These are phyloP conservation scores for Clarireedia monteithiana DNA, from an alignment of 2,329 filamentous ascomycete genomes.

Conservation along the genomic window DNA sequence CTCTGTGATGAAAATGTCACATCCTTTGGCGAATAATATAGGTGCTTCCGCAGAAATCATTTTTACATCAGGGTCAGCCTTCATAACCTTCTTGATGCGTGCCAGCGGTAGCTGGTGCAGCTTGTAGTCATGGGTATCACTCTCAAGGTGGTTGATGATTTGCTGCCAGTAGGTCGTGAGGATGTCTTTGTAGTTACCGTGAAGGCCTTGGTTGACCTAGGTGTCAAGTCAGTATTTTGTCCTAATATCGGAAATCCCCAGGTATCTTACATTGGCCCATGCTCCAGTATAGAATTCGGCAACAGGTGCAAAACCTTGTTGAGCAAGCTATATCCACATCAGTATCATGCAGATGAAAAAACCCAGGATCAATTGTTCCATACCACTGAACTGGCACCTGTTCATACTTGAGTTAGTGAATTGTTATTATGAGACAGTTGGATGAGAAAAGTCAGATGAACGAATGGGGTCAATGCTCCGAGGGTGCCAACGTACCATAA, in stretches of 20 bases:
- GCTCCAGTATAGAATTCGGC: slow-evolving; percentile 87
- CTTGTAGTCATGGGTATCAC: slow-evolving; percentile 96
- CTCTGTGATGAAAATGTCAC: slow-evolving; percentile 98
- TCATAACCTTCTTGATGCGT: slow-evolving; percentile 99
- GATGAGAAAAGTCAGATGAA: not conserved
- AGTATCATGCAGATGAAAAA: slow-evolving; percentile 15
- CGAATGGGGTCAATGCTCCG: not conserved
- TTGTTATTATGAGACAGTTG: slow-evolving; percentile 3
- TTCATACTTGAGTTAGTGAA: slow-evolving; percentile 22
- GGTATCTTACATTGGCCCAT: slow-evolving; percentile 76
- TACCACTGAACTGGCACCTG: slow-evolving; percentile 64
- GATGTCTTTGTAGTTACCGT: slow-evolving; percentile 90
- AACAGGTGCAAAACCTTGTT: slow-evolving; percentile 79
- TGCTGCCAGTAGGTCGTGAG: slow-evolving; percentile 99
- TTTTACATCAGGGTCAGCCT: slow-evolving; percentile 97
- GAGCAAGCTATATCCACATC: slow-evolving; percentile 57
- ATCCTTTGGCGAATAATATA: slow-evolving; percentile 96
- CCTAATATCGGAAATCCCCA: slow-evolving; percentile 1
- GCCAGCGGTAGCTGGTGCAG: slow-evolving; percentile 92
- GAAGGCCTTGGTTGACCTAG: slow-evolving; percentile 90
- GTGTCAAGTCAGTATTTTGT: slow-evolving; percentile 18
- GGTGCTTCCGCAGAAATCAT: slow-evolving; percentile 99
- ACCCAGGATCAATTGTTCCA: slow-evolving; percentile 27
- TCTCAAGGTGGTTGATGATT: slow-evolving; percentile 91
- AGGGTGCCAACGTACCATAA: slow-evolving; percentile 51